Conservation (phyloP, 441 rosid genomes). For the Dalechampia spathulata region DNA sequence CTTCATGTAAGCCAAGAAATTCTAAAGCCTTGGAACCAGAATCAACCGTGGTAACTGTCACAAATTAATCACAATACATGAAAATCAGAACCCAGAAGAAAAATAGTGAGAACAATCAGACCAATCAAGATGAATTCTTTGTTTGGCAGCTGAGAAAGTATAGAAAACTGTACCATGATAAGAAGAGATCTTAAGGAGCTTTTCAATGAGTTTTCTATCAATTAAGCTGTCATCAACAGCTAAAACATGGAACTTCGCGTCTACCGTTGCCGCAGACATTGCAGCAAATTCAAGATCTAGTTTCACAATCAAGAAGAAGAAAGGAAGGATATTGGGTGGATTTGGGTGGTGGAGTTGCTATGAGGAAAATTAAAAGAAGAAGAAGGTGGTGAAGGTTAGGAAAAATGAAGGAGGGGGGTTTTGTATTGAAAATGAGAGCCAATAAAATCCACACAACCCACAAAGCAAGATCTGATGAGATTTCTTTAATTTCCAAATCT, state of each 20-base stretch:
- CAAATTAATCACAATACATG: not conserved
- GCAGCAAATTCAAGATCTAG: conserved; percentile 24
- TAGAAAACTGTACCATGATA: conserved; percentile 49
- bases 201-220: conserved; percentile 54
- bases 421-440: conserved; percentile 18
- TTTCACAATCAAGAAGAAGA: not conserved
- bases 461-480: conserved; percentile 47
- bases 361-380: not conserved
- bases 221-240: conserved; percentile 70
- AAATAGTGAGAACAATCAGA: not conserved
- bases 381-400: not conserved
- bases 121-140: not conserved
- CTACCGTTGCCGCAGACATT: conserved; percentile 44
- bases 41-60: conserved; percentile 76
- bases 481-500: conserved; percentile 41
- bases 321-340: conserved; percentile 5
- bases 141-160: not conserved
- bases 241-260: conserved; percentile 50
- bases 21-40: conserved; percentile 78
- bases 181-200: conserved; percentile 54
- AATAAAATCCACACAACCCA: conserved; percentile 30
- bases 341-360: not conserved
- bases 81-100: not conserved
- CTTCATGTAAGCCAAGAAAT: conserved; percentile 56
- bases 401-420: not conserved